Evolutionary conservation across 1,284 basidiomycete species (phyloP).

Genomic region (Phaffia rhodozyma): DNA sequence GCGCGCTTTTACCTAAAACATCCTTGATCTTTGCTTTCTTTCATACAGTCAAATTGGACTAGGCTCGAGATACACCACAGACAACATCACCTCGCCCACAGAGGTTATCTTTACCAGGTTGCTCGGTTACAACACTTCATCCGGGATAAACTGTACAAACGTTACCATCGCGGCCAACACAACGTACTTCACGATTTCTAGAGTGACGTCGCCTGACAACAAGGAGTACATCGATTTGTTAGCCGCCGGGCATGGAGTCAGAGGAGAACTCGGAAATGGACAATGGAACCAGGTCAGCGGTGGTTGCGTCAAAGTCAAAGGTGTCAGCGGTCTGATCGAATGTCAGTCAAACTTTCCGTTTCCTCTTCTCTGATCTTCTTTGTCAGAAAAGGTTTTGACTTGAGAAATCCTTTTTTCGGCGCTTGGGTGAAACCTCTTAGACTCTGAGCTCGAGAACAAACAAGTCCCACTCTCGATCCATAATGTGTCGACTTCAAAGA

Average conservation of each 20-base stretch:
- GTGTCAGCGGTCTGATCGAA: conserved; percentile 67
- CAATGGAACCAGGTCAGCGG: conserved; percentile 62
- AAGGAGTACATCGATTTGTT: conserved; percentile 52
- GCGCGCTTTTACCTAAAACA: background rate
- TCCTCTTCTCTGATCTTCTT: conserved; percentile 13
- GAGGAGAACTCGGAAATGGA: conserved; percentile 73
- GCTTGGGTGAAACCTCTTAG: conserved; percentile 35
- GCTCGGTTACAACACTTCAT: conserved; percentile 45
- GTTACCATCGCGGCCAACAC: conserved; percentile 57
- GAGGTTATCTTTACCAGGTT: conserved; percentile 58
- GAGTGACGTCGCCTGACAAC: conserved; percentile 27
- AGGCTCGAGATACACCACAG: conserved; percentile 53
- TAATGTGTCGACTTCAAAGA: conserved; percentile 57
- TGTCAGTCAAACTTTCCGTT: conserved; percentile 42
- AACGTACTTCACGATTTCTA: conserved; percentile 64
- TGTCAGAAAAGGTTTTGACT: background rate
- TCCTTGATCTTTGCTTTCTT: background rate
- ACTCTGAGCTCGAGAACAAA: conserved; percentile 50
- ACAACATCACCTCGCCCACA: conserved; percentile 68
- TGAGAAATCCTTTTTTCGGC: conserved; percentile 2
- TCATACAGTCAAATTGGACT: conserved; percentile 62
- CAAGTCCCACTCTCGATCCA: conserved; percentile 59
- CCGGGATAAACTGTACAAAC: conserved; percentile 49
- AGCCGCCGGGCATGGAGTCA: conserved; percentile 68
- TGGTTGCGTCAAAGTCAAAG: conserved; percentile 61